Percentiles rank a stretch among this genome's conserved stretches.
Evolutionary conservation across 257 asterid genomes (phyloP).

Genomic region (Perilla frutescens): DNA sequence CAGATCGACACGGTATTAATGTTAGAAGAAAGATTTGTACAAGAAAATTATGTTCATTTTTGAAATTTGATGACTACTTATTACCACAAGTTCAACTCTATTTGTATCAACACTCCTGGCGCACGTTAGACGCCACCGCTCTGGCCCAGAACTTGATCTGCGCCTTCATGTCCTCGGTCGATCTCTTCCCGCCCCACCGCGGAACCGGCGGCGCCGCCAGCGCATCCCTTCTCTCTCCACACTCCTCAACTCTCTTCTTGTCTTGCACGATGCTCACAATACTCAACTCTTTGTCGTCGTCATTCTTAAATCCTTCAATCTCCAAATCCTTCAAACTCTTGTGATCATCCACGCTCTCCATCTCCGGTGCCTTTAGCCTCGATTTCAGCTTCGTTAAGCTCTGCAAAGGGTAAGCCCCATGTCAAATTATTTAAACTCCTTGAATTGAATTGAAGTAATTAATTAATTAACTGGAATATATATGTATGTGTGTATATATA

Average conservation of each 20-base stretch:
- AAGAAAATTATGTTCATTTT: too few species aligned
- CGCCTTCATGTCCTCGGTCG: slow-evolving; percentile 77
- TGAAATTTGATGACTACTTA: too few species aligned
- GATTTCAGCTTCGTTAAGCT: slow-evolving; percentile 46
- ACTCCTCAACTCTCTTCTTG: slow-evolving; percentile 29
- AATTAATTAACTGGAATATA: too few species aligned
- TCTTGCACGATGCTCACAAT: slow-evolving; percentile 9
- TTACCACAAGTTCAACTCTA: too few species aligned
- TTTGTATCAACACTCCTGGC: slow-evolving; percentile 56
- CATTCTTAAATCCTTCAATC: slow-evolving; percentile 45
- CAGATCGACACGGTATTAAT: too few species aligned
- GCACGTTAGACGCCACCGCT: slow-evolving; percentile 92
- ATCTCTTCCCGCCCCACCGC: slow-evolving; percentile 53
- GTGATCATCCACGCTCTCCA: not conserved
- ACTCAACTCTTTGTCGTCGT: slow-evolving; percentile 36
- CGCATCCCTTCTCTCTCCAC: slow-evolving; percentile 17
- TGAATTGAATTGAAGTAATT: too few species aligned
- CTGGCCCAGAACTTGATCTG: slow-evolving; percentile 95
- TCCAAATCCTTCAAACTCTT: slow-evolving; percentile 45
- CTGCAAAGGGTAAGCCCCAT: slow-evolving; percentile 38
- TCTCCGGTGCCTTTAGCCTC: slow-evolving; percentile 35
- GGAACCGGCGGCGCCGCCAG: slow-evolving; percentile 53
- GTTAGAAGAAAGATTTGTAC: too few species aligned
- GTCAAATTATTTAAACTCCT: too few species aligned
- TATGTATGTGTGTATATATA: too few species aligned